phyloP scores from a whole-genome alignment of 208 protist genomes.

The Tetramitus jugosus region DNA sequence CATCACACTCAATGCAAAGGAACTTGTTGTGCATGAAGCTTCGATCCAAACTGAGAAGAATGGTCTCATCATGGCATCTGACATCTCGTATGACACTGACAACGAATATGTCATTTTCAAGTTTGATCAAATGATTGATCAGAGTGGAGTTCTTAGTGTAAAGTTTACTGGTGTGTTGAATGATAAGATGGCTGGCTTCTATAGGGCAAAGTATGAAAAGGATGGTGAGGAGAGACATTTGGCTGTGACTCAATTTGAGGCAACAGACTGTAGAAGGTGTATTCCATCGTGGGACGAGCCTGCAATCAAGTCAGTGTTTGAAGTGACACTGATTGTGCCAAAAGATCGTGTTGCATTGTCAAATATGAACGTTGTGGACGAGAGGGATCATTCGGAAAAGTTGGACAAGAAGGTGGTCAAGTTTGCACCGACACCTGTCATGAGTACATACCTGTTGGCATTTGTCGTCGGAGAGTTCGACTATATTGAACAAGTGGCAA shows the following conservation, averaged over 20 bases:
- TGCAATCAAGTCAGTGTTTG: slow-evolving; percentile 79
- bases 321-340: slow-evolving; percentile 65
- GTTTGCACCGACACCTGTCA: slow-evolving; percentile 68
- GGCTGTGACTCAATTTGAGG: slow-evolving; percentile 78
- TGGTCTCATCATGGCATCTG: background rate
- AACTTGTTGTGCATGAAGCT: too few species aligned
- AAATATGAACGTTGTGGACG: slow-evolving; percentile 68
- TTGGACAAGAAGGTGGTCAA: slow-evolving; percentile 40
- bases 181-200: slow-evolving; percentile 81
- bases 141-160: background rate
- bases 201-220: slow-evolving; percentile 58
- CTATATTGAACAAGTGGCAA: slow-evolving; percentile 30
- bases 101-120: slow-evolving; percentile 16
- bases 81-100: background rate
- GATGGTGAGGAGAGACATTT: slow-evolving; percentile 52
- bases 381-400: background rate
- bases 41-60: too few species aligned
- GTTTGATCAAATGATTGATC: background rate
- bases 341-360: slow-evolving; percentile 57
- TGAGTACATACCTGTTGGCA: slow-evolving; percentile 93
- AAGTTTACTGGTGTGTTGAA: slow-evolving; percentile 59
- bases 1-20: too few species aligned
- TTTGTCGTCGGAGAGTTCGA: slow-evolving; percentile 80
- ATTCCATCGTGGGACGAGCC: slow-evolving; percentile 88
- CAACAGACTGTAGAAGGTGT: slow-evolving; percentile 73